Evolutionary conservation across 345 rosid species (phyloP).

Genomic region (Bruguiera sexangula): DNA sequence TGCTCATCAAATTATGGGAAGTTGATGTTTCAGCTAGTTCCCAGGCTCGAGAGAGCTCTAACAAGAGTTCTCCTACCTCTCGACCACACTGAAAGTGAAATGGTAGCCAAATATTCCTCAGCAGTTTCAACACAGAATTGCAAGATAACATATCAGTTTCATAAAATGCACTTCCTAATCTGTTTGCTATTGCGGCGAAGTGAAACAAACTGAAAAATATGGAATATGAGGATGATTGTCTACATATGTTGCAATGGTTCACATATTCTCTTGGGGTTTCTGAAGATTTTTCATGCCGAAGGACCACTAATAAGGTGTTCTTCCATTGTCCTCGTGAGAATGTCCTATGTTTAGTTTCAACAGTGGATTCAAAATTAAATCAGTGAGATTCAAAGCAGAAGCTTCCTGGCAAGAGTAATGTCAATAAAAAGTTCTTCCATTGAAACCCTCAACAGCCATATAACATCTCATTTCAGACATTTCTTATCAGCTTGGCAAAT

Average conservation of each 20-base stretch:
- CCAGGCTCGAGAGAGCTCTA: slow-evolving; percentile 82
- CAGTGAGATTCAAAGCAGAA: no score
- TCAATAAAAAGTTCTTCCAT: no score
- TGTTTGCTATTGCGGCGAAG: no score
- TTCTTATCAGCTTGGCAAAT: no score
- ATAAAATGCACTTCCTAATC: background rate
- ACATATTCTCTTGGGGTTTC: background rate
- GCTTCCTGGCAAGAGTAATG: no score
- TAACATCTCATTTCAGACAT: no score
- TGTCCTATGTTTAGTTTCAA: no score
- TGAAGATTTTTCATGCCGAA: background rate
- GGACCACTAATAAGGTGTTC: background rate
- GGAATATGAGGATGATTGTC: no score
- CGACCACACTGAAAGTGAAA: slow-evolving; percentile 60
- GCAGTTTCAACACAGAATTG: background rate
- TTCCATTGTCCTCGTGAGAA: background rate
- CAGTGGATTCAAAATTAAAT: no score
- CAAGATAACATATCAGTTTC: background rate
- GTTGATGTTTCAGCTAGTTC: slow-evolving; percentile 70
- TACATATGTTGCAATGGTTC: no score
- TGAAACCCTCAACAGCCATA: no score
- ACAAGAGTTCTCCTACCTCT: slow-evolving; percentile 68
- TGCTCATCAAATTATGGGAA: slow-evolving; percentile 50
- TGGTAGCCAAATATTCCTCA: slow-evolving; percentile 7
- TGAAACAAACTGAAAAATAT: no score